Percentiles rank a stretch among this genome's conserved stretches.
phyloP scores from a whole-genome alignment of 371 early-diverging fungal genomes.

The Vairimorpha necatrix region DNA sequence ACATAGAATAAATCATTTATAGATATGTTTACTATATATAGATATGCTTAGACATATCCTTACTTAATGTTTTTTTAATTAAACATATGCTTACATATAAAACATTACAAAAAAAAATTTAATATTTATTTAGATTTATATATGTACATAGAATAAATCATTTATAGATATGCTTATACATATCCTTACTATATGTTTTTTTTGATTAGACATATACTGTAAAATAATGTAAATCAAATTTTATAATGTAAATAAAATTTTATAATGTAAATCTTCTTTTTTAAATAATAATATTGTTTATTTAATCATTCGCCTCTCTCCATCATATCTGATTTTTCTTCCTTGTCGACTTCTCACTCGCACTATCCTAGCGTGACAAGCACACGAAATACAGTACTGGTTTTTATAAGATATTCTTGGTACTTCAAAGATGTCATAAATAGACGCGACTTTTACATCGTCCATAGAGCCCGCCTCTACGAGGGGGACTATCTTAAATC shows the following conservation, averaged over 20 bases:
- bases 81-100: no score
- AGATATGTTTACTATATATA: no score
- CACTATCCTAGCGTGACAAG: constrained; percentile 89
- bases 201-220: no score
- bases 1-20: no score
- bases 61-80: no score
- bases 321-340: constrained; percentile 84
- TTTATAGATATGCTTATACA: no score
- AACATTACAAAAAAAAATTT: neutral
- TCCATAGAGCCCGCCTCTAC: constrained; percentile 91
- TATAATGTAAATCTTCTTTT: neutral
- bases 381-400: constrained; percentile 94
- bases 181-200: no score
- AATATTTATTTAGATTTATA: no score
- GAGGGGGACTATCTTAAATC: constrained; percentile 90
- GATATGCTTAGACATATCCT: no score
- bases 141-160: no score
- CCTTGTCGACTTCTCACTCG: constrained; percentile 81
- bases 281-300: no score
- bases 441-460: constrained; percentile 86
- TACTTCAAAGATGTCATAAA: constrained; percentile 82
- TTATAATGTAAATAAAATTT: neutral
- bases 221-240: no score
- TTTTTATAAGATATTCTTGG: constrained; percentile 94
- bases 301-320: constrained; percentile 52